Conservation (phyloP, 768 basidiomycete species). For the Leccinum incarnatum region DNA sequence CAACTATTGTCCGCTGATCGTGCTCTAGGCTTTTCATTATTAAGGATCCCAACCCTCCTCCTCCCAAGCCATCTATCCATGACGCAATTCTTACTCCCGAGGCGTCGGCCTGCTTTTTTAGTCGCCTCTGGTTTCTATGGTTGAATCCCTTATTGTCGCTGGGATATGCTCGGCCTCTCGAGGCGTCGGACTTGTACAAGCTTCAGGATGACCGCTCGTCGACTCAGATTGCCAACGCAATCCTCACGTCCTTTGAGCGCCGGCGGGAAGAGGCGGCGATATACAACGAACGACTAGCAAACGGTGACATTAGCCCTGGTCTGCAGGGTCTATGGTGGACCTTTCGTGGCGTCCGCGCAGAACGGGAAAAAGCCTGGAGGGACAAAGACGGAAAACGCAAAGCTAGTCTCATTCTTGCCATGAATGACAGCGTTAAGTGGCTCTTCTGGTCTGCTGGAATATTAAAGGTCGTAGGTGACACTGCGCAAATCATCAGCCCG, state of each 20-base stretch:
- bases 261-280: conserved; percentile 54
- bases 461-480: conserved; percentile 58
- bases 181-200: conserved; percentile 78
- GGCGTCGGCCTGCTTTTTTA: conserved; percentile 56
- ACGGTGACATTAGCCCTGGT: conserved; percentile 60
- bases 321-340: conserved; percentile 58
- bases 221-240: conserved; percentile 55
- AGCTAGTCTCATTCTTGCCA: conserved; percentile 63
- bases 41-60: conserved; percentile 30
- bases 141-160: conserved; percentile 66
- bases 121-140: conserved; percentile 70
- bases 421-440: conserved; percentile 77
- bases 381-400: conserved; percentile 57
- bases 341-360: conserved; percentile 44
- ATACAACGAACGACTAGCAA: conserved; percentile 69
- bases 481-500: conserved; percentile 70
- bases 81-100: conserved; percentile 67
- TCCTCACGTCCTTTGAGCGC: conserved; percentile 61
- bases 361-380: conserved; percentile 63
- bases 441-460: conserved; percentile 75
- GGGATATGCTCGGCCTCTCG: conserved; percentile 79
- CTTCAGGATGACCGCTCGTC: conserved; percentile 64
- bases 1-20: neutral
- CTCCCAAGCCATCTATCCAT: conserved; percentile 52
- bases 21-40: conserved; percentile 9